Base-by-base conservation (phyloP, 352 stramenopile genomes). In the Phytophthora idaei region DNA sequence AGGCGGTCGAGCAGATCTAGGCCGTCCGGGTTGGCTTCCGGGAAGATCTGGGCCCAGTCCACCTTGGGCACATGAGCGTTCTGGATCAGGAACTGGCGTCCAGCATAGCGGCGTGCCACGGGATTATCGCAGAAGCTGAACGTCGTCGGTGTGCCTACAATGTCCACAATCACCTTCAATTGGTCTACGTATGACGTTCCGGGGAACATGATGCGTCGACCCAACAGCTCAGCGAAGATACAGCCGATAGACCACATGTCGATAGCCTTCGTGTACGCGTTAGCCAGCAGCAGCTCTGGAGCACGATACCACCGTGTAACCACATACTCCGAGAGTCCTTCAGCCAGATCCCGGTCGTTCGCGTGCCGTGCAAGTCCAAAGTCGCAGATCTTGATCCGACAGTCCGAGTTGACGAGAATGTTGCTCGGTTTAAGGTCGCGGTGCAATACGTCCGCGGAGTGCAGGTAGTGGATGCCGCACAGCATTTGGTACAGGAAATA, bases 141-240 rank as follows among this genome's bases (percentile, higher is more conserved):
- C 8, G 88, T 95, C 50, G 79, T 80, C 14, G 88, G 88, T 17
- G 88, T 95, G 25, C 88, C 88, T 21, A 96, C 84, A 49, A 96
- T 82, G 50, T 94, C 88, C 9, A 96, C 79, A 52, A 96, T 95
- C 28, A 93, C 76, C 61, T 94, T 94, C 42, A 96, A 74, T 61
- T 96, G 89, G 61, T 96, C 87, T 25, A 96, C 87, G 61, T 95
- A 96, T 9, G 85, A 94, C 47, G 85, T 90, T 11, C 89, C 89
- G 3, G 89, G 87, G 45, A 96, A 96, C 42, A 96, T 76, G 54
- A 95, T 83, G 2, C 79, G 71, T 2, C 98, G 82, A 3, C 90
- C 86, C 12, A 99, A 84, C 15, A 99, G 83, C 77, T 99, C 98
- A 2, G 92, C 98, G 67, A 99, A 99, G 61, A 99, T 99, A 74